Evolutionary conservation across 2,329 filamentous ascomycete species (phyloP), one percentile per base, ranked within the genome.

Genomic region (Rhinocladiella similis): DNA sequence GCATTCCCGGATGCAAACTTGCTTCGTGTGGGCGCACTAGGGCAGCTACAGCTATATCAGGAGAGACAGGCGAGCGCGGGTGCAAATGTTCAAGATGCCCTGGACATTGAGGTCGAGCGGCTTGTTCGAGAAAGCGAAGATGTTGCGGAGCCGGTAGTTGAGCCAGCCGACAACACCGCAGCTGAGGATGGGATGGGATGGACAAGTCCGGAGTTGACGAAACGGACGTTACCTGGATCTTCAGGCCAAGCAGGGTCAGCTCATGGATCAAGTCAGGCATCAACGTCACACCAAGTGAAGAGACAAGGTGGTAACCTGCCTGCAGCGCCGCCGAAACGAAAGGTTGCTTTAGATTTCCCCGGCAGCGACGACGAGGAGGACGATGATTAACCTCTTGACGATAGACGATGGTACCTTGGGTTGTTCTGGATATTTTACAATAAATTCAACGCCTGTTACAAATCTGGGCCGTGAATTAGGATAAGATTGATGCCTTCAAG

Each of bases 81-180:
- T 75, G 54, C 86, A 75, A 70, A 84, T 65, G 42, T 56, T 2
- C 33, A 57, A 27, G 67, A 67, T 50, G 73, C 75, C 53, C 69
- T 76, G 12, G 73, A 76, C 65, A 67, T 66, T 46, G 75, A 77
- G 59, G 71, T 76, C 12, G 73, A 75, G 39, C 67, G 71, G 42
- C 50, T 77, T 58, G 69, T 77, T 13, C 12, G 87, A 79, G 25
- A 86, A 70, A 45, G 87, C 68, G 58, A 81, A 70, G 60, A 81
- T 68, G 65, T 73, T 72, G 59, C 77, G 72, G 68, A 72, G 63
- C 19, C 65, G 65, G 1, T 79, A 76, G n/a, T 75, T 73, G 59
- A 72, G 67, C 62, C 75, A 76, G 45, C n/a, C 48, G 65, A 33
- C 62, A 49, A 54, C 63, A 75, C 67, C 5, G 72, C 71, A 46